Conservation (phyloP, 345 rosid genomes). For the Acer yangbiense region DNA sequence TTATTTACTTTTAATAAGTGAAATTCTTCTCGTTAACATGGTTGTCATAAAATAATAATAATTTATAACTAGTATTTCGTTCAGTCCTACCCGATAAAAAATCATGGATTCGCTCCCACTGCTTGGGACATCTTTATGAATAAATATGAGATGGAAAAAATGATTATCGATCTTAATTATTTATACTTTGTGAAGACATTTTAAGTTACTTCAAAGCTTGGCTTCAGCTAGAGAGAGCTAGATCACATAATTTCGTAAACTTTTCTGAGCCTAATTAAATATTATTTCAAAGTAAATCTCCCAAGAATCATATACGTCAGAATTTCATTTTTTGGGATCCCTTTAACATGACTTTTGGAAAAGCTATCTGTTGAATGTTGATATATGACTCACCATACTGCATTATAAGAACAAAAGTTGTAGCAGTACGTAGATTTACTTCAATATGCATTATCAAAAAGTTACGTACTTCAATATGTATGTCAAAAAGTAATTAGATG, state of each 20-base stretch:
- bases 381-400: conserved; percentile 8
- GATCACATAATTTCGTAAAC: neutral
- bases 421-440: too few relatives aligned
- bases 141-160: too few relatives aligned
- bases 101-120: too few relatives aligned
- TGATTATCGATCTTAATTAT: neutral
- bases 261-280: neutral
- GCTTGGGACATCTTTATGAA: too few relatives aligned
- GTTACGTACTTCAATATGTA: neutral
- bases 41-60: too few relatives aligned
- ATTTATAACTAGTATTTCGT: too few relatives aligned
- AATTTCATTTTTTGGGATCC: neutral
- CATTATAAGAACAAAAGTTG: neutral
- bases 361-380: conserved; percentile 3
- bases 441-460: neutral
- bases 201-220: neutral
- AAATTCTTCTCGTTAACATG: too few relatives aligned
- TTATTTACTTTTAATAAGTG: too few relatives aligned
- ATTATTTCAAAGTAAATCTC: conserved; percentile 2
- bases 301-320: neutral
- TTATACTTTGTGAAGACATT: too few relatives aligned
- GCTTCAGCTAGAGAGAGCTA: neutral
- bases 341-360: neutral
- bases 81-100: too few relatives aligned
- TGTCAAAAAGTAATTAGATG: neutral